Base-by-base conservation (phyloP, 1,284 basidiomycete genomes). In the Pyrrhoderma lamaoense region DNA sequence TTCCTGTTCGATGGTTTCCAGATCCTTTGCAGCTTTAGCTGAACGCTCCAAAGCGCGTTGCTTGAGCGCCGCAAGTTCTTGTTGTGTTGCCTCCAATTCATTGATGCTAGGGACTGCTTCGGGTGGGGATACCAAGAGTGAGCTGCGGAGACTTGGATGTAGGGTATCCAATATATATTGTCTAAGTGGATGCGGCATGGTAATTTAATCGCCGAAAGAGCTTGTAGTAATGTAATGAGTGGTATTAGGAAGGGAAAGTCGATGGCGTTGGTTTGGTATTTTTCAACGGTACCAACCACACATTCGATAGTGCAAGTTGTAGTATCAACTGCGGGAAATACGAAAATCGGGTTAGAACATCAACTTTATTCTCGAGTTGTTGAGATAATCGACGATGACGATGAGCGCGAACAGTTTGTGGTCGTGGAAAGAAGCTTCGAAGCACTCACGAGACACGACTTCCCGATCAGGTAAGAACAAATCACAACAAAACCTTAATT, bases 11-110 rank as follows among this genome's bases (percentile, higher is more conserved):
- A 84, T 79, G 56, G 74, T 73, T 62, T 73, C 75, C 58, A 85
- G 67, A 70, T 89, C 85, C 60, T 83, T 77, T 31, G 73, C 75
- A 0, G 81, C 82, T 68, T 84, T 85, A 71, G 74, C 80, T 43
- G 72, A 75, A 56, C 82, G 73, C 58, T 80, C 80, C 38, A 79
- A 60, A 3, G 76, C 73, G 59, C 70, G 71, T 56, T 76, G 68
- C 58, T 74, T 76, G 53, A 83, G 68, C 42, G 71, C 59, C 54
- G 66, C 68, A 43, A 93, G 74, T 60, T 87, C 80, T 21, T 70
- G 60, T 23, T 81, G 75, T 11, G 90, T 74, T 23, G 66, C 59
- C 55, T 87, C 80, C 46, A 92, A 79, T 45, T 90, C 88, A 52
- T 85, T 79, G 19, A 80, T 76, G 9, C 76, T 70, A 2, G 89